Evolutionary conservation across 78 protist genomes (phyloP), one percentile per base, ranked within the genome.

Genomic region (Thecamonas trahens): DNA sequence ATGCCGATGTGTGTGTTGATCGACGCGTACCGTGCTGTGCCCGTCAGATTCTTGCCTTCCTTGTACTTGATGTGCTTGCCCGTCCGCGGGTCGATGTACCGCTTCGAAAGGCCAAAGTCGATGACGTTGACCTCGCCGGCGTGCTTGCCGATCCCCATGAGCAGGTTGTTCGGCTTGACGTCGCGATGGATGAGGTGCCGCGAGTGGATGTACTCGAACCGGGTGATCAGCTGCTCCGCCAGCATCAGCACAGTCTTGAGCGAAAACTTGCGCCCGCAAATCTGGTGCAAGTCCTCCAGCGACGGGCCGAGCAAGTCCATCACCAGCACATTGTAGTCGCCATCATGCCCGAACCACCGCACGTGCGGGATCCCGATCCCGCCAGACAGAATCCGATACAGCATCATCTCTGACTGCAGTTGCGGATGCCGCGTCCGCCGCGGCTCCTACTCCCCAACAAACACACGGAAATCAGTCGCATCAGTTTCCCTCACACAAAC

Each of bases 91-190:
- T 94, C 97, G 40, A 88, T 68, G 76, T 91, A 96, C 63, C 91
- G 63, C 83, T 96, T 96, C 47, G 96, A 95, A 47, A 97, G 79
- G 24, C 99, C 99, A 72, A 96, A 94, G 70, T 96, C 99, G 70
- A 96, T 94, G 31, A 87, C 34, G 77, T 90, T 78, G 45, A 88
- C 84, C 40, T 69, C 77, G 42, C 77, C 71, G 28, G 67, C 47
- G 65, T 88, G 59, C 61, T 80, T 71, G 7, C 85, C 92, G 0
- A 81, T 50, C 0, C 99, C 99, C 84, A 93, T 89, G 52, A 97
- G 79, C 59, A 94, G 95, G 66, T 95, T 95, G 53, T 92, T 97
- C 1, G 96, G 97, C 71, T 91, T 86, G 76, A 95, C 84, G 68
- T 94, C 99, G 38, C 97, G 82, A 72, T 91, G 93, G 55, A 95